Percentiles rank a stretch among this genome's conserved stretches.
These are phyloP conservation scores for Trichoderma reesei DNA, from an alignment of 495 filamentous ascomycete genomes.

Conservation along the genomic window DNA sequence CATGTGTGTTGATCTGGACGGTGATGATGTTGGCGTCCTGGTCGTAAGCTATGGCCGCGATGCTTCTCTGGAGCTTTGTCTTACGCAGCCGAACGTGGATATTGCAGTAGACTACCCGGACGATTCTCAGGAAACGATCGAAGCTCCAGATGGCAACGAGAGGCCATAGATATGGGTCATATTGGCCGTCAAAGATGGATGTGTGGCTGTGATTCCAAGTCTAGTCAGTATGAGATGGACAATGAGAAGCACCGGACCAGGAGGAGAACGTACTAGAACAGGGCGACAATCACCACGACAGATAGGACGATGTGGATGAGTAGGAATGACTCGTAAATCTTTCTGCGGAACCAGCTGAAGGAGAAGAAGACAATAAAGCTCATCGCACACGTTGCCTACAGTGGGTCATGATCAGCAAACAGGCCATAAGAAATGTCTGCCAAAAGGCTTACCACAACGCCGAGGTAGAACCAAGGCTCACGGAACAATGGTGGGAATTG, in stretches of 20 bases:
- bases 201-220: conserved; percentile 26
- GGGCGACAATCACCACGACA: conserved; percentile 26
- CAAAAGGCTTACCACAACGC: not conserved
- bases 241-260: conserved; percentile 9
- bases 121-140: conserved; percentile 34
- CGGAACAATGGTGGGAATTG: conserved; percentile 12
- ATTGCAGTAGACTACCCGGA: conserved; percentile 38
- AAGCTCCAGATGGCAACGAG: conserved; percentile 34
- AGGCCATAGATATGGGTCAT: conserved; percentile 32
- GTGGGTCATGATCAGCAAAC: not conserved
- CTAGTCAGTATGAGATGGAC: not conserved
- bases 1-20: conserved; percentile 31
- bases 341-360: conserved; percentile 20
- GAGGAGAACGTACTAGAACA: conserved; percentile 32
- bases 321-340: conserved; percentile 32
- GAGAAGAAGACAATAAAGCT: conserved; percentile 15
- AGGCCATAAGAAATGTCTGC: not conserved
- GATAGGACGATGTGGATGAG: conserved; percentile 28
- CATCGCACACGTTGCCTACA: conserved; percentile 27
- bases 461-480: conserved; percentile 11
- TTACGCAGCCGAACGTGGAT: not conserved
- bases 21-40: conserved; percentile 39
- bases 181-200: conserved; percentile 35
- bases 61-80: not conserved
- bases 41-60: conserved; percentile 31